Base-by-base conservation (phyloP, 1,284 basidiomycete species). In the Porphyrellus sp. region DNA sequence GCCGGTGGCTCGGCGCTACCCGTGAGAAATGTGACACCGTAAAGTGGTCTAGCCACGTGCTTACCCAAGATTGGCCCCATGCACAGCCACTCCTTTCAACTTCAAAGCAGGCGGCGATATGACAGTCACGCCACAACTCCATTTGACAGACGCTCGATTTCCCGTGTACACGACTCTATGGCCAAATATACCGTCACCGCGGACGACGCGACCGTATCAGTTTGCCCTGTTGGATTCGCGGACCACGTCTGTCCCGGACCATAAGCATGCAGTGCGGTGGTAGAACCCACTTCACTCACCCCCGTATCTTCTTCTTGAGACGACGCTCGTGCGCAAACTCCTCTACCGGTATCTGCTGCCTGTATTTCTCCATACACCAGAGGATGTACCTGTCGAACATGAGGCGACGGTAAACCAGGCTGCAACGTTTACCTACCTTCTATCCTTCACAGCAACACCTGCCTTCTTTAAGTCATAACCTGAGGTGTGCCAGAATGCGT, bases 351-450 rank as follows among this genome's bases (percentile, higher is more conserved):
- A 75, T 59, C 1, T 81, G 83, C 53, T 77, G 75, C 33, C 87
- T 77, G 67, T 78, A 92, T 63, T 88, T 91, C 63, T 89, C 82
- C 80, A 91, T 83, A 58, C 85, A 83, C 89, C 89, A 91, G 16
- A 92, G 71, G 54, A 91, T 80, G 62, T 91, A 91, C 62, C 88
- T 90, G 56, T 27, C 37, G 5, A 44, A 46, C 45, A 45, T 55
- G 41, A 51, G 55, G 31, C 28, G 40, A 18, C 49, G 45, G 21
- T 33, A 46, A 33, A 46, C 46, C 28, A 13, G 30, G 38, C 31
- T 21, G 30, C 27, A 31, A 41, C 28, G 13, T 52, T 48, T 24
- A 56, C 56, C 49, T 63, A 82, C 84, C 82, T 79, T 60, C 89
- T 76, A 61, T 91, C 88, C 60, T 77, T 75, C 34, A 86, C 79